Percentiles rank a stretch among this genome's conserved stretches.
These are phyloP conservation scores for Argentina anserina DNA, from an alignment of 306 rosid species.

Conservation along the genomic window DNA sequence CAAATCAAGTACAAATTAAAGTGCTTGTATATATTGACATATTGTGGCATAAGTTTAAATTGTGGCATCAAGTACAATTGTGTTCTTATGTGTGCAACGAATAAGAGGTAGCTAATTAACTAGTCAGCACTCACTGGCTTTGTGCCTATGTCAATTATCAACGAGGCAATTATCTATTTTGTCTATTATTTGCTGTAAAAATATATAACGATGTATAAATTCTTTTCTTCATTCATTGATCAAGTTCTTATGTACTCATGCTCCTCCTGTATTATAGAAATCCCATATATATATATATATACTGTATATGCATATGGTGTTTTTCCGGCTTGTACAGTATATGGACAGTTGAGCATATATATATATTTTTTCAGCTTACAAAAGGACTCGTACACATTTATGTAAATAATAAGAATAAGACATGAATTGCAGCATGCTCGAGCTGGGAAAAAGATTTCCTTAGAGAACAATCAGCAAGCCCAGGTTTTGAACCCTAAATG, in stretches of 20 bases:
- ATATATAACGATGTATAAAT: not conserved
- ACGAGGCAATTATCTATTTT: not conserved
- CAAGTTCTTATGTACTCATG: not conserved
- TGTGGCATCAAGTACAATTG: too few species aligned
- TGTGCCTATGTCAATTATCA: not conserved
- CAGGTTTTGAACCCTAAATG: too few species aligned
- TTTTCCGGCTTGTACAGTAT: not conserved
- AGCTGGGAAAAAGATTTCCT: too few species aligned
- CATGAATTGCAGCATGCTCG: too few species aligned
- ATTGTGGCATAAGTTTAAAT: not conserved
- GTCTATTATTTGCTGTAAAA: not conserved
- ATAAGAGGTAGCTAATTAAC: not conserved
- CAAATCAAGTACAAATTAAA: slow-evolving; percentile 3
- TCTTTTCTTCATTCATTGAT: not conserved
- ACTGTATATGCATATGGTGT: too few species aligned
- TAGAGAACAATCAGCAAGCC: too few species aligned
- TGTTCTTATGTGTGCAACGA: not conserved
- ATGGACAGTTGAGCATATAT: too few species aligned
- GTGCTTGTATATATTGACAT: not conserved
- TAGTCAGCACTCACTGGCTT: not conserved
- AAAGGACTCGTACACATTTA: too few species aligned
- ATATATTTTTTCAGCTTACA: too few species aligned
- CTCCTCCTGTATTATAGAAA: too few species aligned
- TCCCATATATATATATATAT: too few species aligned
- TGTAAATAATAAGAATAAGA: too few species aligned